Percentiles rank a stretch among this genome's conserved stretches.
phyloP scores from a whole-genome alignment of 2,329 filamentous ascomycete genomes.

The Xylariaceae sp. region DNA sequence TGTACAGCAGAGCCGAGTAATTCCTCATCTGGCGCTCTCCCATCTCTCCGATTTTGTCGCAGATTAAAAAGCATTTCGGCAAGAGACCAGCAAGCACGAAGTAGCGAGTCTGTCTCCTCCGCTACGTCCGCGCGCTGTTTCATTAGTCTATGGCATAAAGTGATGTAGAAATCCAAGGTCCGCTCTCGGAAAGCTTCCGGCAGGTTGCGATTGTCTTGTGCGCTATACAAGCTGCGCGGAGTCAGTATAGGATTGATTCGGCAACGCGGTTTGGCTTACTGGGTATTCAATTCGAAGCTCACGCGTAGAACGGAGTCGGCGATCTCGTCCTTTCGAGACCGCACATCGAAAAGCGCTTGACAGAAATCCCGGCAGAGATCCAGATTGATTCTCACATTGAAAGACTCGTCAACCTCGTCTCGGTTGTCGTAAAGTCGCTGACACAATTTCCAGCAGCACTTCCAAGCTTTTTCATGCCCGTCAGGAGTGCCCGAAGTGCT shows the following conservation, averaged over 20 bases:
- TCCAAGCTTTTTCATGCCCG: conserved; percentile 85
- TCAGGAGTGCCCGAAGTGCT: conserved; percentile 69
- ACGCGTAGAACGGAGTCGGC: conserved; percentile 85
- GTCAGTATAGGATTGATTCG: conserved; percentile 2
- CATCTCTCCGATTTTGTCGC: conserved; percentile 74
- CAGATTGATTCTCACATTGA: conserved; percentile 68
- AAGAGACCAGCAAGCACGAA: conserved; percentile 83
- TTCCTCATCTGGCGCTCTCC: conserved; percentile 72
- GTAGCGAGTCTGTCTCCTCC: conserved; percentile 77
- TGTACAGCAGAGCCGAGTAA: conserved; percentile 83
- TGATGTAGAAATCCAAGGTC: conserved; percentile 91
- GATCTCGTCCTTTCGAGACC: conserved; percentile 70
- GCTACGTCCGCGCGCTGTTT: conserved; percentile 78
- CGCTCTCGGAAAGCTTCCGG: conserved; percentile 85
- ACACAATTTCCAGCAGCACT: conserved; percentile 88
- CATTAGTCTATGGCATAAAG: conserved; percentile 92
- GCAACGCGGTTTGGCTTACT: conserved; percentile 45
- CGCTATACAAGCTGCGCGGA: conserved; percentile 68
- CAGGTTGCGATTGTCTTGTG: conserved; percentile 72
- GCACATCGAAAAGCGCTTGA: conserved; percentile 83
- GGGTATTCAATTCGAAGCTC: conserved; percentile 93
- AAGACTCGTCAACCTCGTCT: conserved; percentile 63
- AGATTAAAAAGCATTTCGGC: conserved; percentile 92
- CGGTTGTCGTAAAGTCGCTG: conserved; percentile 81
- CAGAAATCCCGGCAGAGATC: conserved; percentile 91